Evolutionary conservation across 1,139 yeast genomes (phyloP).

Genomic region (Blastobotrys capitulatus): DNA sequence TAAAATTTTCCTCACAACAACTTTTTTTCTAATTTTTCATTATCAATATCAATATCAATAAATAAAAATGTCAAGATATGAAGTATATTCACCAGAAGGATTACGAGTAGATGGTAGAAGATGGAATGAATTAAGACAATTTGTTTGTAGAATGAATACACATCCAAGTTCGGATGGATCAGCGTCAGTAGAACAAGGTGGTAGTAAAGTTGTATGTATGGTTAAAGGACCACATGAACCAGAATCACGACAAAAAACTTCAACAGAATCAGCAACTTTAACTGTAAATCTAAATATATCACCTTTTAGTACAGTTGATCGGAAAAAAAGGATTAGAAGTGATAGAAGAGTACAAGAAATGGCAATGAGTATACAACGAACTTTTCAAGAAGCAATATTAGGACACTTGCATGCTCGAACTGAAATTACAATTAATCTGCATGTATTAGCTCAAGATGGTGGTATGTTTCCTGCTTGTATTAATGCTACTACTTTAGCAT

Average conservation of each 20-base stretch:
- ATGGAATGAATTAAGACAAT: slow-evolving; percentile 85
- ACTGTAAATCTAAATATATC: slow-evolving; percentile 66
- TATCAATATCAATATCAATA: neutral
- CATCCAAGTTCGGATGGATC: slow-evolving; percentile 93
- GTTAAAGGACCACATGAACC: slow-evolving; percentile 93
- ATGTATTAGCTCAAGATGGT: slow-evolving; percentile 87
- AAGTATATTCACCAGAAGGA: slow-evolving; percentile 91
- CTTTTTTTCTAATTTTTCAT: neutral
- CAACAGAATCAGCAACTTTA: slow-evolving; percentile 47
- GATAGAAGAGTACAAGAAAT: slow-evolving; percentile 64
- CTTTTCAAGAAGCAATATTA: slow-evolving; percentile 76
- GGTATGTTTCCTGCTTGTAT: slow-evolving; percentile 74
- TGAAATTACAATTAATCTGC: slow-evolving; percentile 62
- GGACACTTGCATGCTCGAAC: slow-evolving; percentile 78
- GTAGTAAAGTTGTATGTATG: slow-evolving; percentile 78
- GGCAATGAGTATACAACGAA: slow-evolving; percentile 64
- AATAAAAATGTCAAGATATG: slow-evolving; percentile 38
- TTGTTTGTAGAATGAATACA: slow-evolving; percentile 75
- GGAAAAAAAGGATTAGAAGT: slow-evolving; percentile 51
- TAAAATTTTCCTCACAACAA: slow-evolving; percentile 1
- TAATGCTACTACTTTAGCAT: slow-evolving; percentile 85
- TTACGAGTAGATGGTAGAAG: slow-evolving; percentile 88
- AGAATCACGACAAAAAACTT: slow-evolving; percentile 39
- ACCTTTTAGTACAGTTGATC: slow-evolving; percentile 72
- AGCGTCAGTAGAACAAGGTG: slow-evolving; percentile 87